Evolutionary conservation across 2,329 filamentous ascomycete species (phyloP), one percentile per base, ranked within the genome.

Genomic region (Alternaria rosae): DNA sequence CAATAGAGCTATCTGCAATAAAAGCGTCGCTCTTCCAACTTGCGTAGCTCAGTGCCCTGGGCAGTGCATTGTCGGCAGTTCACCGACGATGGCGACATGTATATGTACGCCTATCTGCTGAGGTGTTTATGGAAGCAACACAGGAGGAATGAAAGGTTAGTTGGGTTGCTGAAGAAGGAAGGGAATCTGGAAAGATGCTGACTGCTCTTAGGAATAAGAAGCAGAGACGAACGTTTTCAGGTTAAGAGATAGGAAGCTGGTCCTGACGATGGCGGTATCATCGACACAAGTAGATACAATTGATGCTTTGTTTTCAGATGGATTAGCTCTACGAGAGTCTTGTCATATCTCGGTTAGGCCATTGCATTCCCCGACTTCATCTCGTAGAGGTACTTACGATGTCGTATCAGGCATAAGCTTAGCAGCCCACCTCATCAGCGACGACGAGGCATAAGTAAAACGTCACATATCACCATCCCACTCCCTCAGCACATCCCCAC

Each of bases 71-170:
- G 35, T 38, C 3, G 35, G 35, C n/a, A 38, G n/a, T 38, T 3
- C 0, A 38, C 35, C 35, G n/a, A 38, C 35, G 9, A 38, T 38
- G 0, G 35, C 35, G 35, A 38, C 35, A 17, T 38, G 35, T 0
- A 38, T 17, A 38, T 38, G 35, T 38, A 6, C 35, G 35, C 35
- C 35, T n/a, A 38, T 38, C 35, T 38, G 35, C n/a, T 38, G n/a
- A 38, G 35, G n/a, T 38, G n/a, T 38, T 38, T 38, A 2, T n/a
- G 4, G 32, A 38, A 38, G 32, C 15, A 38, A 7, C 3, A 9
- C 1, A 3, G 15, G 15, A n/a, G 1, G 15, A 38, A 10, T 0
- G 8, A n/a, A n/a, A 5, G 32, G 32, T 38, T 4, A n/a, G 0
- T 38, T 38, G 15, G 15, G 1, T 38, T 38, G 32, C 32, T 38